phyloP scores from a whole-genome alignment of 805 yeast genomes.

The Tetrapisispora taiwanensis region DNA sequence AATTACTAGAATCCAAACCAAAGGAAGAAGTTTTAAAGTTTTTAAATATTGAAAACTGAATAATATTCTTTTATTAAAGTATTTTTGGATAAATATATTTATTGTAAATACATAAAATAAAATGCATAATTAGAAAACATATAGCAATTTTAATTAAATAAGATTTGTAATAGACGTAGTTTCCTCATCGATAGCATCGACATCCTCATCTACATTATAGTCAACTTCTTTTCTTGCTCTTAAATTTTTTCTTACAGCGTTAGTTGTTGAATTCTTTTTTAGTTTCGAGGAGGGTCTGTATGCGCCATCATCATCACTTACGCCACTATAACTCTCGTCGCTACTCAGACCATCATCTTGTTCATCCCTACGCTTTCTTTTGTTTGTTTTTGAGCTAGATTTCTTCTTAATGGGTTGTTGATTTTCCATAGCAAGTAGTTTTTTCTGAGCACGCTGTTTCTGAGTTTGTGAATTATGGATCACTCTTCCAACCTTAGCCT shows the following conservation, averaged over 20 bases:
- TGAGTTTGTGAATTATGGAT: constrained; percentile 23
- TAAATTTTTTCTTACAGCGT: constrained; percentile 35
- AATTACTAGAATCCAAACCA: constrained; percentile 60
- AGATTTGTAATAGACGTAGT: constrained; percentile 3
- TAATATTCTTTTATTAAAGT: neutral
- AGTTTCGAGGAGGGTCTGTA: constrained; percentile 13
- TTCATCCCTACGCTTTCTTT: neutral
- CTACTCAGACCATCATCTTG: constrained; percentile 8
- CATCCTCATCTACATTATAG: constrained; percentile 29
- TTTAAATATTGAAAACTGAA: constrained; percentile 29
- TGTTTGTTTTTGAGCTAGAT: constrained; percentile 9
- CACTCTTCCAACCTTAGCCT: constrained; percentile 26
- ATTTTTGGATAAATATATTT: neutral
- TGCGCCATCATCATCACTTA: constrained; percentile 12
- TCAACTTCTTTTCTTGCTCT: constrained; percentile 28
- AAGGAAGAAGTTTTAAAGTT: constrained; percentile 53
- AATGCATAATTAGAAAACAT: constrained; percentile 1
- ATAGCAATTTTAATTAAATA: constrained; percentile 2
- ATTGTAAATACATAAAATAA: constrained; percentile 1
- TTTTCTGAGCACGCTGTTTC: constrained; percentile 24
- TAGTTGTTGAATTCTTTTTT: constrained; percentile 5
- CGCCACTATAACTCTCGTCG: constrained; percentile 15
- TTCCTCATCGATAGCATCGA: constrained; percentile 26
- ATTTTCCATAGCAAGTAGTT: constrained; percentile 19
- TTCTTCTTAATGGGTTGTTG: constrained; percentile 5